phyloP scores from a whole-genome alignment of 345 rosid genomes.

The Brassica rapa region DNA sequence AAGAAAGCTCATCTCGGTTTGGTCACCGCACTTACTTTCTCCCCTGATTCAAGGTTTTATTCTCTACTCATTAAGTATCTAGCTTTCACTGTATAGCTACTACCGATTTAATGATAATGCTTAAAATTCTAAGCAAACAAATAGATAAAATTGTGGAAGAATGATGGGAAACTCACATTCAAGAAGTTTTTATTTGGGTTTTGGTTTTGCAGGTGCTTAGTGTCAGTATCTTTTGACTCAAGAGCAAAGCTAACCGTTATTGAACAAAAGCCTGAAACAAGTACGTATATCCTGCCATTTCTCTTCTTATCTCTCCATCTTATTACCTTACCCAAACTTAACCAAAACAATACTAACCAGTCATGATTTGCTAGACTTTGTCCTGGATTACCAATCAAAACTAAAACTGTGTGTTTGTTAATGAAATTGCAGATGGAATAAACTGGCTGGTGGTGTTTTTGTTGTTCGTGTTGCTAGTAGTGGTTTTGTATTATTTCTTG shows the following conservation, averaged over 20 bases:
- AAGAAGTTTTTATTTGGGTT: conserved; percentile 16
- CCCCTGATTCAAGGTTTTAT: conserved; percentile 85
- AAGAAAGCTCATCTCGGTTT: conserved; percentile 85
- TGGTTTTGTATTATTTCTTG: conserved; percentile 28
- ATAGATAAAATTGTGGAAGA: not conserved
- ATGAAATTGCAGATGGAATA: conserved; percentile 36
- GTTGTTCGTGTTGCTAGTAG: conserved; percentile 17
- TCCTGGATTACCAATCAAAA: not conserved
- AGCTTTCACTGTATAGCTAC: not conserved
- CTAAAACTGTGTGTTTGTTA: conserved; percentile 10
- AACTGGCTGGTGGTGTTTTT: conserved; percentile 10
- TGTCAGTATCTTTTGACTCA: conserved; percentile 86
- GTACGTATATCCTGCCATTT: conserved; percentile 14
- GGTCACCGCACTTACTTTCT: conserved; percentile 79
- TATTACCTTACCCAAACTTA: not conserved
- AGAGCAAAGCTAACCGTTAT: conserved; percentile 78
- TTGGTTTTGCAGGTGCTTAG: conserved; percentile 60
- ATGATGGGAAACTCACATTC: not conserved
- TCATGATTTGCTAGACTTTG: not conserved
- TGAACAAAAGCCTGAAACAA: conserved; percentile 27
- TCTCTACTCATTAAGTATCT: conserved; percentile 18
- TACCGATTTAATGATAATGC: not conserved
- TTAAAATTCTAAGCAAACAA: not conserved
- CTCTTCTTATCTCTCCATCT: not conserved
- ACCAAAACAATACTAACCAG: not conserved